These are phyloP conservation scores for Aspergillus uvarum DNA, from an alignment of 2,329 filamentous ascomycete species.

Conservation along the genomic window DNA sequence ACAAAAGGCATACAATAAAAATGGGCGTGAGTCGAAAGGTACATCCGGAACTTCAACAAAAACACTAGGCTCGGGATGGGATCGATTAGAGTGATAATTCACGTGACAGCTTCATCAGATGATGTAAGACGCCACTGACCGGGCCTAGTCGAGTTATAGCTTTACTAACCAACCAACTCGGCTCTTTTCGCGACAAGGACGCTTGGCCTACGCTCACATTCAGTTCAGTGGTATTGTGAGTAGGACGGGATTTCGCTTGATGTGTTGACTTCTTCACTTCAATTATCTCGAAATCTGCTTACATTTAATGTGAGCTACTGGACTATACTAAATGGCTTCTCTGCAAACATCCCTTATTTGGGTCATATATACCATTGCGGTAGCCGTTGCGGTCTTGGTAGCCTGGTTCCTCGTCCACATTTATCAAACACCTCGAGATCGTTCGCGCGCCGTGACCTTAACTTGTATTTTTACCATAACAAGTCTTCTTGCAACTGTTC, in stretches of 20 bases:
- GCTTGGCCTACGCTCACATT: slow-evolving; percentile 16
- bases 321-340: slow-evolving; percentile 56
- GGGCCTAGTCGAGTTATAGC: not conserved
- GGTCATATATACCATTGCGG: slow-evolving; percentile 84
- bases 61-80: not conserved
- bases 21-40: not conserved
- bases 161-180: too few species aligned
- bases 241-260: not conserved
- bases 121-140: slow-evolving; percentile 18
- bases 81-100: not conserved
- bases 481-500: slow-evolving; percentile 82
- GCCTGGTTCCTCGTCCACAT: slow-evolving; percentile 84
- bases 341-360: slow-evolving; percentile 91
- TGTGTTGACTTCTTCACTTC: not conserved
- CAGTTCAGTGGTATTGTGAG: not conserved
- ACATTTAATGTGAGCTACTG: slow-evolving; percentile 15
- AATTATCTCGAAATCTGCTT: not conserved
- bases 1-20: not conserved
- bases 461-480: slow-evolving; percentile 87
- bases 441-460: slow-evolving; percentile 75
- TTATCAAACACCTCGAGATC: slow-evolving; percentile 86
- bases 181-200: not conserved
- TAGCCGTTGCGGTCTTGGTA: slow-evolving; percentile 72
- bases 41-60: not conserved
- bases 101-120: slow-evolving; percentile 19